Evolutionary conservation across 2,329 filamentous ascomycete genomes (phyloP), one percentile per base, ranked within the genome.

Genomic region (Pseudophaeomoniella oleicola): DNA sequence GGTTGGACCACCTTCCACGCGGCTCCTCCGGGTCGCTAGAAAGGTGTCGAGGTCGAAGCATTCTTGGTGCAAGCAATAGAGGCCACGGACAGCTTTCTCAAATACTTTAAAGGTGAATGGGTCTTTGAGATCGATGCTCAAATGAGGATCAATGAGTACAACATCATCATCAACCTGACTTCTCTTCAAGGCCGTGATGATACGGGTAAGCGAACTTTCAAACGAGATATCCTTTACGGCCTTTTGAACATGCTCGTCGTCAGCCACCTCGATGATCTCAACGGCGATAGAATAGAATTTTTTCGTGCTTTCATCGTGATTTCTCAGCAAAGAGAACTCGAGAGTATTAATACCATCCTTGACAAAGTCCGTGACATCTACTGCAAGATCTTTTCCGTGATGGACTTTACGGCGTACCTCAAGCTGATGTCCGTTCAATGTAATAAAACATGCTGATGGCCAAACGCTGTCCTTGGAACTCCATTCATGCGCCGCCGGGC

Each of bases 11-110:
- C 36, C 44, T 37, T 27, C 42, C 32, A 31, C 38, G 9, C 41
- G 39, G 16, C 53, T 56, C 15, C 47, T 52, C 12, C 83, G 74
- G 4, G 79, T 83, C 11, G 65, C 56, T 5, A 98, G 69, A 63
- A 84, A 96, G 1, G 73, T 87, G 14, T 81, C 71, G 5, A 94
- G 72, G 53, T 96, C 88, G 52, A 96, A 94, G 52, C 86, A 94
- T 51, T 94, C 84, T 22, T 79, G 63, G 52, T 98, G 88, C 16
- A 63, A 62, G 54, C 90, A 98, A 3, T 55, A 47, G 5, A 50
- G 60, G 16, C 84, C 77, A 17, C 87, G 78, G 2, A 78, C 83
- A 1, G 90, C 88, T 0, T 69, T 66, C 4, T 71, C 62, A 52
- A 81, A 86, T 9, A 90, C 67, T 10, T 51, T 59, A 1, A 69